Conservation (phyloP, 2,329 filamentous ascomycete genomes). For the Lasiodiplodia theobromae region DNA sequence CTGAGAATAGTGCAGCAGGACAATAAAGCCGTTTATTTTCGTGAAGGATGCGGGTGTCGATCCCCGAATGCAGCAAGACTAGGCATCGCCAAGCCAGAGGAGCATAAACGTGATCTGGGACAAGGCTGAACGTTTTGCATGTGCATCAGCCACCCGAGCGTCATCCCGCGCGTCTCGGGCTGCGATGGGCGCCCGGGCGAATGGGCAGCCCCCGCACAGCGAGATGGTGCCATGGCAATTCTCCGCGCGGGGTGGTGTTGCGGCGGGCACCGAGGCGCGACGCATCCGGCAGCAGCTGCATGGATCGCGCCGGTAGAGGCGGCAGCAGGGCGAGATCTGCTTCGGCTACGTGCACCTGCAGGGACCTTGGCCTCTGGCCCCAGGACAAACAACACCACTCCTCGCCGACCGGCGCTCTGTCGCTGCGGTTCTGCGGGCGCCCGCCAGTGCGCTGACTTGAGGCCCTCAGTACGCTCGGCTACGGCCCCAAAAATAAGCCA, state of each 20-base stretch:
- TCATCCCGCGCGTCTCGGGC: slow-evolving; percentile 1
- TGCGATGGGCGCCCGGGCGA: neutral
- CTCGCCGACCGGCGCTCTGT: neutral
- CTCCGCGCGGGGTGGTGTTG: neutral
- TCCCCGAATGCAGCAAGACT: slow-evolving; percentile 20
- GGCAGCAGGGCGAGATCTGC: slow-evolving; percentile 23
- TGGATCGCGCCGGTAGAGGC: slow-evolving; percentile 20
- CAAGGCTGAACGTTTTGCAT: slow-evolving; percentile 16
- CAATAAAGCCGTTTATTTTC: neutral
- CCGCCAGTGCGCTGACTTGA: slow-evolving; percentile 13
- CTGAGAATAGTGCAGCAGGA: neutral
- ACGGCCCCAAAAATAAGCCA: slow-evolving; percentile 13
- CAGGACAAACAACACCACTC: neutral
- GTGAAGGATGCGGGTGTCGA: slow-evolving; percentile 8
- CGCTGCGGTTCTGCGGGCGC: slow-evolving; percentile 7
- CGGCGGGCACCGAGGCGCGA: slow-evolving; percentile 7
- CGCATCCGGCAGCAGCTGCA: neutral
- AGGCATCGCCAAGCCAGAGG: slow-evolving; percentile 12
- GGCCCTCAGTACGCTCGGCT: slow-evolving; percentile 18
- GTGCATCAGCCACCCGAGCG: slow-evolving; percentile 20
- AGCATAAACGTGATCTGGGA: slow-evolving; percentile 10
- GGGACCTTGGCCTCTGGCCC: slow-evolving; percentile 9
- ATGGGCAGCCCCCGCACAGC: neutral
- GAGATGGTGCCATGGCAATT: neutral
- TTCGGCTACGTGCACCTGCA: slow-evolving; percentile 25